Conservation (phyloP, 2,329 filamentous ascomycete species). For the Stagonosporopsis vannaccii region DNA sequence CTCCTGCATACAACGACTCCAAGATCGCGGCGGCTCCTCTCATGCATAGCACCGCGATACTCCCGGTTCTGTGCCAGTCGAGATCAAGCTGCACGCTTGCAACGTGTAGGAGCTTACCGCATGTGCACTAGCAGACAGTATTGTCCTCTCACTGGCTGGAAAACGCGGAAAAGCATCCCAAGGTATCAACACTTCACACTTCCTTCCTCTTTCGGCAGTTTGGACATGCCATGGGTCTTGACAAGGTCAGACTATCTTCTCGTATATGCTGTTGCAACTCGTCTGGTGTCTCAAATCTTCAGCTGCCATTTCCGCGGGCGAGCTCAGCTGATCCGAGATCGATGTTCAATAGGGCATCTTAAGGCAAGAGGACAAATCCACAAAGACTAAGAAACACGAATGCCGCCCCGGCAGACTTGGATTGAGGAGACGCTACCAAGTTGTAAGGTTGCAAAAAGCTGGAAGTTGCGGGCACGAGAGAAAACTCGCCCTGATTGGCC, state of each 20-base stretch:
- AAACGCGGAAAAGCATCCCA: constrained; percentile 7
- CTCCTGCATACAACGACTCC: neutral
- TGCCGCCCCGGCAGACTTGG: neutral
- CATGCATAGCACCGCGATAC: neutral
- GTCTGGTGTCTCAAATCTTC: neutral
- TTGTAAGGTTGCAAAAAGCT: too few relatives aligned
- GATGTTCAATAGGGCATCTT: neutral
- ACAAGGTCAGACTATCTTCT: neutral
- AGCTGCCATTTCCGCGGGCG: neutral
- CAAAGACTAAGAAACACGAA: neutral
- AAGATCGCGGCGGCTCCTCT: neutral
- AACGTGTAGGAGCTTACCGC: constrained; percentile 14
- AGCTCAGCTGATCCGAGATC: neutral
- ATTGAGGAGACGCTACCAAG: neutral
- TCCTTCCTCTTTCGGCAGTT: constrained; percentile 11
- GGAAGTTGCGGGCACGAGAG: neutral
- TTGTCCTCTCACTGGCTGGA: constrained; percentile 6
- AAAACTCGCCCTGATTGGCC: neutral
- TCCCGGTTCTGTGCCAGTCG: neutral
- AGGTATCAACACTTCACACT: constrained; percentile 2
- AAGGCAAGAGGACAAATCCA: neutral
- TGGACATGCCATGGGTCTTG: neutral
- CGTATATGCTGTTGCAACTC: neutral
- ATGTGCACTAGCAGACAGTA: constrained; percentile 1
- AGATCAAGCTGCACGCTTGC: neutral